Conservation (phyloP, 805 yeast species). For the Lipomyces kockii region DNA sequence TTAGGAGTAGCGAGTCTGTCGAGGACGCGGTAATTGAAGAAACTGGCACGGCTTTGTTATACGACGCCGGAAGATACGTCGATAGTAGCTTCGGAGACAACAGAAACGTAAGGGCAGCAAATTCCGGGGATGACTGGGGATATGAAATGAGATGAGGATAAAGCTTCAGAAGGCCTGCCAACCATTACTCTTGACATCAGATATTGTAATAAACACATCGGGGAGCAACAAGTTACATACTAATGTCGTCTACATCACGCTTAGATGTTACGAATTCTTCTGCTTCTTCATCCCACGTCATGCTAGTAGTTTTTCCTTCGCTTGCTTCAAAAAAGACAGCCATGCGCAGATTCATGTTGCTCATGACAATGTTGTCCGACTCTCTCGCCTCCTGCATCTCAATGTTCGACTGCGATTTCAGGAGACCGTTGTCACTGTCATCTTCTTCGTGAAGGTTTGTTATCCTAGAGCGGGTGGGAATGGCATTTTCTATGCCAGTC, state of each 20-base stretch:
- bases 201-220: not conserved
- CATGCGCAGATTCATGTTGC: slow-evolving; percentile 33
- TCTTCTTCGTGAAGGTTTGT: slow-evolving; percentile 9
- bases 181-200: not conserved
- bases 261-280: slow-evolving; percentile 43
- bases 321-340: slow-evolving; percentile 39
- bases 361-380: slow-evolving; percentile 10
- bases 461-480: slow-evolving; percentile 3
- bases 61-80: slow-evolving; percentile 41
- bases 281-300: slow-evolving; percentile 48
- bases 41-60: slow-evolving; percentile 32
- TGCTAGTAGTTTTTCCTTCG: slow-evolving; percentile 46
- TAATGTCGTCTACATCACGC: not conserved
- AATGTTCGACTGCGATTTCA: slow-evolving; percentile 23
- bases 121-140: slow-evolving; percentile 45
- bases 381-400: not conserved
- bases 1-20: slow-evolving; percentile 45
- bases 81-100: slow-evolving; percentile 42
- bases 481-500: not conserved
- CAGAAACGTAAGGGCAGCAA: slow-evolving; percentile 41
- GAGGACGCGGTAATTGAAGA: slow-evolving; percentile 56
- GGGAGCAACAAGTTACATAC: not conserved
- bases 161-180: slow-evolving; percentile 41
- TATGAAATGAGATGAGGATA: slow-evolving; percentile 51
- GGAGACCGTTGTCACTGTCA: slow-evolving; percentile 23